Evolutionary conservation across 2,329 filamentous ascomycete species (phyloP), one percentile per base, ranked within the genome.

Genomic region (Fonsecaea nubica): DNA sequence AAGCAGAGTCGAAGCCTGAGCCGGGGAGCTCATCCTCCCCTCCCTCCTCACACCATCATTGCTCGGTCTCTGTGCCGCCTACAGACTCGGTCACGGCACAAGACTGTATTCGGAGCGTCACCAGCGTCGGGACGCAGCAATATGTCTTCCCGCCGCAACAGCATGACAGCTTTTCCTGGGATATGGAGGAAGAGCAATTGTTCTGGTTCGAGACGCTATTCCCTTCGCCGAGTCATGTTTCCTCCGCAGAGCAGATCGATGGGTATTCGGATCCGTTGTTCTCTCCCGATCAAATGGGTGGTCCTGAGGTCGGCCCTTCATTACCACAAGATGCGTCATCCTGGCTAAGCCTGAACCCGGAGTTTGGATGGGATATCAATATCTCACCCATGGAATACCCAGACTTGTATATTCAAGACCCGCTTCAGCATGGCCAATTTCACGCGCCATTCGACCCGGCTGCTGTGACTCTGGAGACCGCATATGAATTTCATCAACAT

Each of bases 281-380:
- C 54, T 57, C 54, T 8, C 54, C 18, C 30, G 54, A 57, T 7
- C 13, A 8, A 6, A 38, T 38, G 13, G 54, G 32, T 12, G 21
- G 15, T 2, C 12, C 54, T 12, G 32, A 15, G 38, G 30, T 12
- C 30, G 13, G 18, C 15, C 33, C 18, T 33, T n/a, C 33, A n/a
- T 8, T 38, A 38, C 33, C 54, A 38, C 32, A 36, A 12, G 21
- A 40, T 36, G 38, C 54, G 18, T 36, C 38, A 18, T 57, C 32
- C 2, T 13, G 33, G 4, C 54, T 21, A 33, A 57, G 33, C 54
- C 32, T 21, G 54, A 13, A n/a, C 54, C 54, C 30, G n/a, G 54
- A n/a, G 4, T 57, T 4, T 10, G 54, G 3, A n/a, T 57, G 32
- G 54, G 54, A 38, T n/a, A 18, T 57, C 54, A 57, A 57, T 18